These are phyloP conservation scores for Nannochloropsis oceanica DNA, from an alignment of 108 stramenopile genomes.

Conservation along the genomic window DNA sequence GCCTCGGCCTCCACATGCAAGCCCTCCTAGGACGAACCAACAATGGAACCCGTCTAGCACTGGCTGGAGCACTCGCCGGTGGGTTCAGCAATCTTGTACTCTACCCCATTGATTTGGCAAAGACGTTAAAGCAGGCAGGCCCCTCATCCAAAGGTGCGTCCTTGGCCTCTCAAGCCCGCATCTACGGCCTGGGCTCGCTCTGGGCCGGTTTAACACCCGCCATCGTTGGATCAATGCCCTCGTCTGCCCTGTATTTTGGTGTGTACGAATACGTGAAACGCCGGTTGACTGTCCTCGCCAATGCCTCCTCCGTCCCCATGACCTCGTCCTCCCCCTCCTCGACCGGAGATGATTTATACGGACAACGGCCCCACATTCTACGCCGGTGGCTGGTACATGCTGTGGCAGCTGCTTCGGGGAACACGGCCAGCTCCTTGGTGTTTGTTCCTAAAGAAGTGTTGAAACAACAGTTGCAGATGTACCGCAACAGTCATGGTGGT, in stretches of 20 bases:
- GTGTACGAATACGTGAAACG: constrained; percentile 49
- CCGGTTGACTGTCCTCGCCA: background rate
- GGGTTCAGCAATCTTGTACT: constrained; percentile 31
- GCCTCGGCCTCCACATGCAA: background rate
- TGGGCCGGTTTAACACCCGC: constrained; percentile 47
- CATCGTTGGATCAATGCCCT: constrained; percentile 49
- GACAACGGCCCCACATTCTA: background rate
- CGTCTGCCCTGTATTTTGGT: constrained; percentile 59
- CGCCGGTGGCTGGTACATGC: constrained; percentile 38
- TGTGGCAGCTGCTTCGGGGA: constrained; percentile 52
- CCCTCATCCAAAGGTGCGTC: background rate
- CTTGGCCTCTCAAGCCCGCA: background rate
- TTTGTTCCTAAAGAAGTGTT: constrained; percentile 62
- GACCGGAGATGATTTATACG: background rate
- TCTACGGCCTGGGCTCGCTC: background rate
- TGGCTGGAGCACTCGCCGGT: constrained; percentile 41
- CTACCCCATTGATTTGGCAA: constrained; percentile 41
- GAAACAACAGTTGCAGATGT: constrained; percentile 50
- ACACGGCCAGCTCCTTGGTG: constrained; percentile 43
- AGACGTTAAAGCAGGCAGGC: constrained; percentile 38
- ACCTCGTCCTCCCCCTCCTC: background rate
- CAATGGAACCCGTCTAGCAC: background rate
- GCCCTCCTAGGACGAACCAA: background rate
- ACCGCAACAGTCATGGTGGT: constrained; percentile 14
- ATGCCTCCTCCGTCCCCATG: background rate